A percentile compares a stretch with the other conserved stretches of the same genome.
Conservation (phyloP, 805 yeast species). For the Zygosaccharomyces bisporus region DNA sequence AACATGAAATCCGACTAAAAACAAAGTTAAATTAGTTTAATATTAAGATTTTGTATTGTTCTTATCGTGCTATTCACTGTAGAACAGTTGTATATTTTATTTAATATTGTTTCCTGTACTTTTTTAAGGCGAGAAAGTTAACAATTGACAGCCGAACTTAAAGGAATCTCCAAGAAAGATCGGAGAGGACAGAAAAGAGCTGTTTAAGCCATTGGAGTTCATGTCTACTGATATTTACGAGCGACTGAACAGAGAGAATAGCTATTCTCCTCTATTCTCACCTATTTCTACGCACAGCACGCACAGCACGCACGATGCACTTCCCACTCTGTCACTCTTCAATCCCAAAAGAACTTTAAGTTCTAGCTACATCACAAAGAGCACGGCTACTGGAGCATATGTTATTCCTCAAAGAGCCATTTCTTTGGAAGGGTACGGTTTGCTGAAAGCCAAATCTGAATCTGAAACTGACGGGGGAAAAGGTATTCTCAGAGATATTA, state of each 20-base stretch:
- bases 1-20: neutral
- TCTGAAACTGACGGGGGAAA: conserved; percentile 2
- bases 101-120: neutral
- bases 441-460: neutral
- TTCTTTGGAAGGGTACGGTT: neutral
- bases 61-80: too few species aligned
- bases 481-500: conserved; percentile 10
- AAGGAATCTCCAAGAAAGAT: too few species aligned
- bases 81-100: neutral
- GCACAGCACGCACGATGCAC: conserved; percentile 16
- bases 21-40: neutral
- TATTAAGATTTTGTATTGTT: neutral
- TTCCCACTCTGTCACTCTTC: conserved; percentile 20
- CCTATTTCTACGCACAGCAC: conserved; percentile 23
- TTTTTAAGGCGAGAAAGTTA: neutral
- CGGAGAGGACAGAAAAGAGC: neutral
- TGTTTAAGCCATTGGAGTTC: neutral
- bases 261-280: conserved; percentile 23
- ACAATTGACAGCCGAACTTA: too few species aligned
- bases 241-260: conserved; percentile 16
- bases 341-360: conserved; percentile 23
- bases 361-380: conserved; percentile 2
- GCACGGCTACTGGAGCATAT: conserved; percentile 4
- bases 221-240: conserved; percentile 22
- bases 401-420: conserved; percentile 8